These are phyloP conservation scores for Salix viminalis DNA, from an alignment of 345 rosid species.

Conservation along the genomic window DNA sequence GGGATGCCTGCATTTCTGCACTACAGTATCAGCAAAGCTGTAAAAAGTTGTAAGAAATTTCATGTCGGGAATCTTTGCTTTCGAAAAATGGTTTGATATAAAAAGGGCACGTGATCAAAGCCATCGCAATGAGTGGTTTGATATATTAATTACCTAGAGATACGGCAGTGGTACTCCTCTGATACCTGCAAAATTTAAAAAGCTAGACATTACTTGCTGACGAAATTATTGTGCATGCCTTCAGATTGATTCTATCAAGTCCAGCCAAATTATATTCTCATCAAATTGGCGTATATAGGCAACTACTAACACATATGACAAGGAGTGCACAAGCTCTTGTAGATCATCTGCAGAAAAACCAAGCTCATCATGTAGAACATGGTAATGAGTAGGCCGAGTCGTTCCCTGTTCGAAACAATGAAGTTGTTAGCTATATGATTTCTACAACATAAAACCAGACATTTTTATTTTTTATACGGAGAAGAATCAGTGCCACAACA, in stretches of 20 bases:
- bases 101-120: no score
- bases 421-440: no score
- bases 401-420: constrained; percentile 21
- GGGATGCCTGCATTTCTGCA: not conserved
- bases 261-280: no score
- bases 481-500: not conserved
- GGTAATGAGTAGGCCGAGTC: constrained; percentile 32
- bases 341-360: constrained; percentile 30
- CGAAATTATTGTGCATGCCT: not conserved
- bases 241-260: no score
- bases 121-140: not conserved
- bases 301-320: constrained; percentile 34
- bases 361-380: constrained; percentile 27
- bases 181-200: constrained; percentile 29
- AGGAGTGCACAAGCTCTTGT: constrained; percentile 35
- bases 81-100: no score
- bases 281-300: no score
- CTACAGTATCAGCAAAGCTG: not conserved
- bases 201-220: not conserved
- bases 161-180: constrained; percentile 40
- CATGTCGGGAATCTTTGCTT: no score
- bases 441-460: not conserved
- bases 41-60: no score
- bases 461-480: not conserved
- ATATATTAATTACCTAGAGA: constrained; percentile 29